Evolutionary conservation across 805 yeast species (phyloP).

Genomic region (Brettanomyces sp.): DNA sequence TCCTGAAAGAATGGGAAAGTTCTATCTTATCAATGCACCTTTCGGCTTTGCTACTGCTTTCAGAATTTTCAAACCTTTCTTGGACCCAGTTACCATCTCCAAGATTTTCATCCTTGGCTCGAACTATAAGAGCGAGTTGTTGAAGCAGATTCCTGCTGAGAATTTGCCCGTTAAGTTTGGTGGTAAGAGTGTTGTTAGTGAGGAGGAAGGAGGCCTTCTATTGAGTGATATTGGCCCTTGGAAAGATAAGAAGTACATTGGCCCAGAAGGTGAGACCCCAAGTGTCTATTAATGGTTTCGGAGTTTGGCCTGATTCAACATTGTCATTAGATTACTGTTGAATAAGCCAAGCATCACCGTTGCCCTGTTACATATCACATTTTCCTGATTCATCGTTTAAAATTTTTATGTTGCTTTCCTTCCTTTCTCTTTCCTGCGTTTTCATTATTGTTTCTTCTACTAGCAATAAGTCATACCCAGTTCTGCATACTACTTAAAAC

Average conservation of each 20-base stretch:
- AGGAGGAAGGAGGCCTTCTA: conserved; percentile 70
- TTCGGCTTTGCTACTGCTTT: conserved; percentile 95
- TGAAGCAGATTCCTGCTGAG: conserved; percentile 88
- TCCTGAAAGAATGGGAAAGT: conserved; percentile 99
- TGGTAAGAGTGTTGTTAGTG: conserved; percentile 61
- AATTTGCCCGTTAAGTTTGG: conserved; percentile 90
- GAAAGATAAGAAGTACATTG: conserved; percentile 83
- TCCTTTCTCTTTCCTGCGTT: neutral
- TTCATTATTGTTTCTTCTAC: neutral
- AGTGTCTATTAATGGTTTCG: conserved; percentile 12
- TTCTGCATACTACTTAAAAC: too few relatives aligned
- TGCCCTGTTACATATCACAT: neutral
- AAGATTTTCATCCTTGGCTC: conserved; percentile 84
- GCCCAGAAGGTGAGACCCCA: conserved; percentile 95
- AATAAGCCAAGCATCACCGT: neutral
- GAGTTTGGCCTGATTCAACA: neutral
- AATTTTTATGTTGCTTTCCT: neutral
- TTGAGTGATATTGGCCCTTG: conserved; percentile 94
- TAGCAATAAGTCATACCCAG: neutral
- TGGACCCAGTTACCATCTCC: conserved; percentile 95
- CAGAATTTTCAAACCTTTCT: conserved; percentile 81
- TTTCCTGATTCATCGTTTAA: neutral
- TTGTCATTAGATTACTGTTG: neutral
- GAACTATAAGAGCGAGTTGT: conserved; percentile 68
- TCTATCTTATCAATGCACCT: conserved; percentile 92